These are phyloP conservation scores for Ceraceosorus guamensis DNA, from an alignment of 1,284 basidiomycete genomes.

Conservation along the genomic window DNA sequence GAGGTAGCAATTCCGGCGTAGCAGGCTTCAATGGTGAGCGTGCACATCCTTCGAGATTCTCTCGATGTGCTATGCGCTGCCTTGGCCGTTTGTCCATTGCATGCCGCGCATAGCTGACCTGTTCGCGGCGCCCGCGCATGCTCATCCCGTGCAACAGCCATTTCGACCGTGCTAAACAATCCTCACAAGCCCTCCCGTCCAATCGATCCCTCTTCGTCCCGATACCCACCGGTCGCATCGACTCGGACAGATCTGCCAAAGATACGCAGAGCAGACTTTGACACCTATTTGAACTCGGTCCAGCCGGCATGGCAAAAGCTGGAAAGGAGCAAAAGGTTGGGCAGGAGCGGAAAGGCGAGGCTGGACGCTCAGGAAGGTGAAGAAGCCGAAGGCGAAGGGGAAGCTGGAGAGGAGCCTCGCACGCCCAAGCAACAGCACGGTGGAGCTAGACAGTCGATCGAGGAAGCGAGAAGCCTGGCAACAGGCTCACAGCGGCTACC, in stretches of 20 bases:
- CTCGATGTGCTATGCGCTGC: too few relatives aligned
- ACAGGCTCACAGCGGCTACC: constrained; percentile 24
- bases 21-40: constrained; percentile 25
- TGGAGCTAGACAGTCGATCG: too few relatives aligned
- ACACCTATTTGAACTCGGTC: constrained; percentile 35
- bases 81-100: not conserved
- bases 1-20: not conserved
- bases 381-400: constrained; percentile 12
- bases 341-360: constrained; percentile 23
- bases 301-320: constrained; percentile 41
- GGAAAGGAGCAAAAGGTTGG: constrained; percentile 37
- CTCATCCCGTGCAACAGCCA: not conserved
- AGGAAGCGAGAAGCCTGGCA: constrained; percentile 3
- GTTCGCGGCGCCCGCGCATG: not conserved
- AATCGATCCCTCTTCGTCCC: constrained; percentile 41
- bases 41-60: not conserved
- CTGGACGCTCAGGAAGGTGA: constrained; percentile 11
- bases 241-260: constrained; percentile 32
- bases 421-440: too few relatives aligned
- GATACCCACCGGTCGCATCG: constrained; percentile 35
- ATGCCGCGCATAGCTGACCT: not conserved
- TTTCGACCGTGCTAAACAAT: constrained; percentile 44
- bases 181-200: constrained; percentile 35
- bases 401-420: not conserved
- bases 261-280: constrained; percentile 28